phyloP scores from a whole-genome alignment of 768 basidiomycete species.

The Russula ochroleuca region DNA sequence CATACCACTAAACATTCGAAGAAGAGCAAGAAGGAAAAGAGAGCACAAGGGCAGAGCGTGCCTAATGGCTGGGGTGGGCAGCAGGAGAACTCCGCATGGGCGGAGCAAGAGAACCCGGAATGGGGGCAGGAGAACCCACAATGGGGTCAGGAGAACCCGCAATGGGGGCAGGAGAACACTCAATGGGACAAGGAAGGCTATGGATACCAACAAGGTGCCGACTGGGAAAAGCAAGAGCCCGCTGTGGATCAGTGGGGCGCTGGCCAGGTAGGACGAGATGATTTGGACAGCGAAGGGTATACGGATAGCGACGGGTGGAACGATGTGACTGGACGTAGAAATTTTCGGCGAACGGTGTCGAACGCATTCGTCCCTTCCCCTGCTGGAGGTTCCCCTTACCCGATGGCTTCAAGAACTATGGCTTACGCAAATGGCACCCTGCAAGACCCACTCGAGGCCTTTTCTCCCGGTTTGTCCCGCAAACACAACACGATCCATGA shows the following conservation, averaged over 20 bases:
- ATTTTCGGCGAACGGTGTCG: conserved; percentile 9
- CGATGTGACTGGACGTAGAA: conserved; percentile 17
- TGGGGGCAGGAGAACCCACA: not conserved
- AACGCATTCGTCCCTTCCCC: conserved; percentile 15
- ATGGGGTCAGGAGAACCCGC: not conserved
- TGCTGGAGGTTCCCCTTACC: conserved; percentile 15
- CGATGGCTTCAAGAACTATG: conserved; percentile 28
- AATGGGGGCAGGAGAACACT: not conserved
- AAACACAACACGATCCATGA: conserved; percentile 15
- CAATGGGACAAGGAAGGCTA: not conserved
- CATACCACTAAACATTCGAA: conserved; percentile 10
- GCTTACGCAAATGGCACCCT: conserved; percentile 22
- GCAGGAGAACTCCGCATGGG: conserved; percentile 1
- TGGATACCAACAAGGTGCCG: conserved; percentile 5
- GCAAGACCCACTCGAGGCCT: conserved; percentile 7
- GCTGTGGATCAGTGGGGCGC: conserved; percentile 10
- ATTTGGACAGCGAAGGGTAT: conserved; percentile 20
- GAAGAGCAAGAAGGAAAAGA: conserved; percentile 22
- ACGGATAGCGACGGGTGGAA: conserved; percentile 21
- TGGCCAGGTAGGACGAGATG: not conserved
- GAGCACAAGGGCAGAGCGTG: conserved; percentile 11
- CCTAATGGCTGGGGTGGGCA: conserved; percentile 7
- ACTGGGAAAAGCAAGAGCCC: conserved; percentile 2
- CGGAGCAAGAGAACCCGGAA: not conserved
- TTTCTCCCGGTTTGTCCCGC: conserved; percentile 17